These are phyloP conservation scores for Asclepias syriaca DNA, from an alignment of 257 asterid species.

Conservation along the genomic window DNA sequence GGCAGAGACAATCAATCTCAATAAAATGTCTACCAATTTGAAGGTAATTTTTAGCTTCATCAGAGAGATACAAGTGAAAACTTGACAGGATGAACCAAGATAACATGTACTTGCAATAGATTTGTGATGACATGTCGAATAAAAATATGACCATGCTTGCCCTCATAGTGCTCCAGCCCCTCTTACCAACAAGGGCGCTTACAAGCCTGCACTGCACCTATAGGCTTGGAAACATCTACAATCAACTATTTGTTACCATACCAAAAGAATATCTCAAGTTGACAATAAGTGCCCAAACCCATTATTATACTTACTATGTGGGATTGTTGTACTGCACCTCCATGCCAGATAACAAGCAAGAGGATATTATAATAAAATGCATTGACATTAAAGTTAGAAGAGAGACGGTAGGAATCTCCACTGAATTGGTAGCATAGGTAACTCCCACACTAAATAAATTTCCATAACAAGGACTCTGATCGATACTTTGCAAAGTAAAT, in stretches of 20 bases:
- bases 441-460: neutral
- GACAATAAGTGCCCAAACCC: no score
- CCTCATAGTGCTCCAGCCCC: neutral
- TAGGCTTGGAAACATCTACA: no score
- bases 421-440: neutral
- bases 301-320: no score
- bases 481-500: no score
- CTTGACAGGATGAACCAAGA: conserved; percentile 6
- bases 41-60: neutral
- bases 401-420: neutral
- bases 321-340: no score
- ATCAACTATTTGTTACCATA: no score
- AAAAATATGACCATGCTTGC: neutral
- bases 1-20: neutral
- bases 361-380: neutral
- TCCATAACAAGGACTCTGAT: neutral
- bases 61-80: neutral
- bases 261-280: no score
- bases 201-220: no score
- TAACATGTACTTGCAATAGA: neutral
- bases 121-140: neutral
- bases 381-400: neutral
- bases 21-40: neutral
- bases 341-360: neutral
- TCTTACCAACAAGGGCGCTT: no score